A percentile compares a stretch with the other conserved stretches of the same genome.
Conservation (phyloP, 805 yeast genomes). For the Metschnikowia colocasiae region DNA sequence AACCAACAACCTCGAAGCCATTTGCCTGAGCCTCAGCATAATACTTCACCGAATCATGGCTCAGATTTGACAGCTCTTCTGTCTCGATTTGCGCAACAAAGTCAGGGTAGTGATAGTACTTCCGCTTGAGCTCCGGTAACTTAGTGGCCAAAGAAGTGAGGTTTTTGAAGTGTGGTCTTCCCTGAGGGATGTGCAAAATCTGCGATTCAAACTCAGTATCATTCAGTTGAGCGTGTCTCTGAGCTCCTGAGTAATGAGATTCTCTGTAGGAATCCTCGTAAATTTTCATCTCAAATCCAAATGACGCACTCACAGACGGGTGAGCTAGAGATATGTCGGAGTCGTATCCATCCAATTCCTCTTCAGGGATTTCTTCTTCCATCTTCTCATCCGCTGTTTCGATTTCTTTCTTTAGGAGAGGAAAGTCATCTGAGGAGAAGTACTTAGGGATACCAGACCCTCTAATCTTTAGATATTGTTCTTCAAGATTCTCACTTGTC, state of each 20-base stretch:
- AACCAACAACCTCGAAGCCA: slow-evolving; percentile 2
- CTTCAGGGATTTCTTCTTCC: slow-evolving; percentile 1
- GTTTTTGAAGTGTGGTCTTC: slow-evolving; percentile 37
- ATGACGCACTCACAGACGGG: slow-evolving; percentile 47
- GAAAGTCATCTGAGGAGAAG: slow-evolving; percentile 32
- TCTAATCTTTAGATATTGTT: slow-evolving; percentile 22
- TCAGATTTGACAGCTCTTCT: background rate
- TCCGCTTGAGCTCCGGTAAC: slow-evolving; percentile 27
- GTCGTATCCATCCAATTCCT: slow-evolving; percentile 32
- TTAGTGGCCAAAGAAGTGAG: slow-evolving; percentile 33
- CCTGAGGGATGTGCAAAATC: slow-evolving; percentile 42
- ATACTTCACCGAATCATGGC: background rate
- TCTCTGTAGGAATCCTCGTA: slow-evolving; percentile 23
- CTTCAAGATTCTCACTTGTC: slow-evolving; percentile 22
- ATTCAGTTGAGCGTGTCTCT: background rate
- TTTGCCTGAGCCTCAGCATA: slow-evolving; percentile 3
- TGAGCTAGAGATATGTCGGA: slow-evolving; percentile 51
- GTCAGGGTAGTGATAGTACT: slow-evolving; percentile 32
- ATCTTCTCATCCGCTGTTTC: background rate
- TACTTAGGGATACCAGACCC: slow-evolving; percentile 12
- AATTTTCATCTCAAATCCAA: slow-evolving; percentile 46
- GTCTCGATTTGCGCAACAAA: slow-evolving; percentile 6
- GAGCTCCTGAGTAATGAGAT: background rate
- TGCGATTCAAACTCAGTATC: background rate
- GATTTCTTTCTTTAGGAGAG: slow-evolving; percentile 20